These are phyloP conservation scores for Penicillium chermesinum DNA, from an alignment of 495 filamentous ascomycete genomes.

Conservation along the genomic window DNA sequence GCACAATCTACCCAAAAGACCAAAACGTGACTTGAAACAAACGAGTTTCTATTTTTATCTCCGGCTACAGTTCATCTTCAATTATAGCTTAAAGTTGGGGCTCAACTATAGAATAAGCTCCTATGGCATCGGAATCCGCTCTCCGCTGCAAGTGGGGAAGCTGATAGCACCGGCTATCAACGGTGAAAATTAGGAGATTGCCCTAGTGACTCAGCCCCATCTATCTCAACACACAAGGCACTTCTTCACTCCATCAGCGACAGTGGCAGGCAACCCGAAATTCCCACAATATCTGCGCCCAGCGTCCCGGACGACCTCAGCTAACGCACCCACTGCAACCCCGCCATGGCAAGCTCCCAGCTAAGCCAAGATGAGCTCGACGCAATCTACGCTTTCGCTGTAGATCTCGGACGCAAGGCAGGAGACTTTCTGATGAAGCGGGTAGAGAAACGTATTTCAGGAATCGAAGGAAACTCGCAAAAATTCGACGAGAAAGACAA, in stretches of 20 bases:
- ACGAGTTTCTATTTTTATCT: no score
- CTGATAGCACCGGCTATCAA: slow-evolving; percentile 20
- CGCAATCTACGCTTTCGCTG: slow-evolving; percentile 60
- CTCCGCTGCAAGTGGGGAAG: slow-evolving; percentile 13
- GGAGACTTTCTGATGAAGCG: slow-evolving; percentile 54
- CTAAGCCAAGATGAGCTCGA: slow-evolving; percentile 45
- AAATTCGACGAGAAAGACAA: slow-evolving; percentile 53
- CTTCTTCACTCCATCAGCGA: background rate
- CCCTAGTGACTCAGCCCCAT: slow-evolving; percentile 13
- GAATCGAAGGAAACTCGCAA: slow-evolving; percentile 16
- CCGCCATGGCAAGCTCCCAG: slow-evolving; percentile 15
- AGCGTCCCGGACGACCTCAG: background rate
- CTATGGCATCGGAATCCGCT: background rate
- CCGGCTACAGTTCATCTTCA: no score
- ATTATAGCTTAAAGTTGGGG: no score
- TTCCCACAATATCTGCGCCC: background rate
- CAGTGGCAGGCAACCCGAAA: background rate
- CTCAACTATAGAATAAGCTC: no score
- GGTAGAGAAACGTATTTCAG: slow-evolving; percentile 38
- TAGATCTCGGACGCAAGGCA: slow-evolving; percentile 58
- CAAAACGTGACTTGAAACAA: no score
- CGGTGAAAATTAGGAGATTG: slow-evolving; percentile 17
- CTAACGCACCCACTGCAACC: background rate
- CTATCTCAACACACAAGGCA: background rate
- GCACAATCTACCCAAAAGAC: no score